phyloP scores from a whole-genome alignment of 2,329 filamentous ascomycete species.

The Penicillium capsulatum region DNA sequence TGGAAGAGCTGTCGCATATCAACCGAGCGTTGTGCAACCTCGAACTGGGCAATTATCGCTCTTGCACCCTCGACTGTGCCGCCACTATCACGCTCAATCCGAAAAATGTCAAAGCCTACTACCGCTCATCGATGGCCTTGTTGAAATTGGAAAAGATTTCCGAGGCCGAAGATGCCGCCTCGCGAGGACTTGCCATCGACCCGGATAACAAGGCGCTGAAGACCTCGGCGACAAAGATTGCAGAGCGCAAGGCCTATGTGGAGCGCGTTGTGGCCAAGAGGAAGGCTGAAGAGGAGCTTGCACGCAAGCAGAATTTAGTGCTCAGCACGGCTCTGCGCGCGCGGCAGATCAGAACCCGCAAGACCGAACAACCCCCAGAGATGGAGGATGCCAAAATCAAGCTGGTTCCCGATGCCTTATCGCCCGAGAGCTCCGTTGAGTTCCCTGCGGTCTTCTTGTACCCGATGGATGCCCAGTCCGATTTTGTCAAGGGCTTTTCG shows the following conservation, averaged over 20 bases:
- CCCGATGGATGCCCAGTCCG: slow-evolving; percentile 72
- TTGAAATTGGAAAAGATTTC: slow-evolving; percentile 70
- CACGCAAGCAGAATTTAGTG: slow-evolving; percentile 55
- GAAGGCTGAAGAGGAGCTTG: slow-evolving; percentile 44
- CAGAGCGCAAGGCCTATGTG: slow-evolving; percentile 54
- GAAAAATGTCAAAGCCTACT: slow-evolving; percentile 82
- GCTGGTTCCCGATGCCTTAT: slow-evolving; percentile 67
- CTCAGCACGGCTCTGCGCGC: slow-evolving; percentile 64
- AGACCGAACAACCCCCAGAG: slow-evolving; percentile 70
- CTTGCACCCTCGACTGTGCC: slow-evolving; percentile 79
- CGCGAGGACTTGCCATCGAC: slow-evolving; percentile 69
- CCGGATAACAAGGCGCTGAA: slow-evolving; percentile 63
- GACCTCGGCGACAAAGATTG: slow-evolving; percentile 60
- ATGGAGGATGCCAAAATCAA: slow-evolving; percentile 76
- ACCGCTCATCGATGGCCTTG: slow-evolving; percentile 74
- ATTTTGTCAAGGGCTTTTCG: slow-evolving; percentile 83
- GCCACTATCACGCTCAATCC: slow-evolving; percentile 73
- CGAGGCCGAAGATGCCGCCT: slow-evolving; percentile 77
- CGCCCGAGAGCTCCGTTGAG: slow-evolving; percentile 65
- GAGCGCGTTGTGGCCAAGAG: slow-evolving; percentile 56
- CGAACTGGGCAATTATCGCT: slow-evolving; percentile 81
- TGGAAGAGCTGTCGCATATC: slow-evolving; percentile 72
- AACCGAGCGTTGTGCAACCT: slow-evolving; percentile 91
- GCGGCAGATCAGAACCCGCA: slow-evolving; percentile 64
- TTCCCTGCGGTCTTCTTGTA: slow-evolving; percentile 85